Conservation (phyloP, 176 grass and related monocot species). For the Oryza brachyantha region DNA sequence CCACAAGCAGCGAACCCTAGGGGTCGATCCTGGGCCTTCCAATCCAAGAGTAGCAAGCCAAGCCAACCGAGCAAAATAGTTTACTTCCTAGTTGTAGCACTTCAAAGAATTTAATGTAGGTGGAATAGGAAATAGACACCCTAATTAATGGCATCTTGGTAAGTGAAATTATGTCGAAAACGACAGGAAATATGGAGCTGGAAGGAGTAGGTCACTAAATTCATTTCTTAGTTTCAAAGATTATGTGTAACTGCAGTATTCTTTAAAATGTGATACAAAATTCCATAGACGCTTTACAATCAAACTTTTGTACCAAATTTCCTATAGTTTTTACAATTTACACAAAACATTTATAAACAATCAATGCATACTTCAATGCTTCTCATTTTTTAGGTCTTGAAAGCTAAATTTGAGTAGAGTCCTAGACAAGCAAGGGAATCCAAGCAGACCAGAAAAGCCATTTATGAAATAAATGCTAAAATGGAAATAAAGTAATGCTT, state of each 20-base stretch:
- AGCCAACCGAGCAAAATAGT: too few species aligned
- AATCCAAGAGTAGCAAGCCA: too few species aligned
- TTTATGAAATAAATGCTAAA: not conserved
- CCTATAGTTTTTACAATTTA: not conserved
- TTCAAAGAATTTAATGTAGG: too few species aligned
- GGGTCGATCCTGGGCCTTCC: too few species aligned
- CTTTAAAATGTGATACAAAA: not conserved
- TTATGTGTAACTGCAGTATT: not conserved
- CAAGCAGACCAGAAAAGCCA: not conserved
- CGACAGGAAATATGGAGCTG: too few species aligned
- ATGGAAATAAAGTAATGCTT: not conserved
- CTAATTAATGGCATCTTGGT: too few species aligned
- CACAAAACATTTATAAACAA: not conserved
- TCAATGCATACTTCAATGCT: not conserved
- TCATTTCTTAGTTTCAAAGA: not conserved
- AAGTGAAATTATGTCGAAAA: too few species aligned
- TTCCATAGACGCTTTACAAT: not conserved
- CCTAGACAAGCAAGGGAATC: conserved; percentile 17
- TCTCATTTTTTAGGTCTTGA: not conserved
- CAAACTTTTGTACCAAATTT: conserved; percentile 3
- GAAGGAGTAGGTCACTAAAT: not conserved
- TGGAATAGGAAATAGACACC: too few species aligned
- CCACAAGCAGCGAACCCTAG: too few species aligned
- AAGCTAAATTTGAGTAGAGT: conserved; percentile 11
- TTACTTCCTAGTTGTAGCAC: too few species aligned